Evolutionary conservation across 805 yeast species (phyloP), one percentile per base, ranked within the genome.

Genomic region (Wickerhamomyces tratensis): DNA sequence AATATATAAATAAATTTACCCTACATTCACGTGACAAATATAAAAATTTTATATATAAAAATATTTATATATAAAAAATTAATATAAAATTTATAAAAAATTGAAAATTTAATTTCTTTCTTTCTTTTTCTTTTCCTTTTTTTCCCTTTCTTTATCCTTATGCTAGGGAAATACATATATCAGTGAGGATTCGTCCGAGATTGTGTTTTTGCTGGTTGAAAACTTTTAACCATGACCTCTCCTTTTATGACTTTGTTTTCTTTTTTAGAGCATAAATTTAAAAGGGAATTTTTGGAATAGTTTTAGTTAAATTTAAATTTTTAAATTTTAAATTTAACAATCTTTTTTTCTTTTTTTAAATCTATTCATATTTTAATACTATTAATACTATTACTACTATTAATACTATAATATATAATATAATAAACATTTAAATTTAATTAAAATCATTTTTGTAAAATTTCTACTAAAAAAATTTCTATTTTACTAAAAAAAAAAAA

Each of bases 111-210:
- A 10, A 27, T 27, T 27, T 27, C 10, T 10, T 8, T 8, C 7
- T 27, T 27, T 8, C 30, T 8, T 7, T 27, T 10, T 27, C 36
- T 35, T 35, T 13, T 40, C 43, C 41, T 27, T 36, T 45, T 45
- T 43, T 54, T 54, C 63, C 62, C 50, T 49, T 52, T 69, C 72
- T 63, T 65, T 72, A 86, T 89, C 97, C 82, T 91, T 91, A 87
- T 91, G 98, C 98, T 84, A 83, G 98, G 98, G 98, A 96, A 91
- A 88, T 91, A 93, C 98, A 96, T 95, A 95, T 87, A 88, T 91
- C 98, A 89, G 96, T 91, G 98, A 91, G 98, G 98, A 93, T 88
- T 89, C 96, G 96, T 93, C 98, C 98, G 98, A 91, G 98, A 88
- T 89, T 95, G 95, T 91, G 98, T 93, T 86, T 91, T 91, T 91